A percentile compares a stretch with the other conserved stretches of the same genome.
Evolutionary conservation across 192 early-diverging fungal genomes (phyloP).

Genomic region (Radiomyces spectabilis): DNA sequence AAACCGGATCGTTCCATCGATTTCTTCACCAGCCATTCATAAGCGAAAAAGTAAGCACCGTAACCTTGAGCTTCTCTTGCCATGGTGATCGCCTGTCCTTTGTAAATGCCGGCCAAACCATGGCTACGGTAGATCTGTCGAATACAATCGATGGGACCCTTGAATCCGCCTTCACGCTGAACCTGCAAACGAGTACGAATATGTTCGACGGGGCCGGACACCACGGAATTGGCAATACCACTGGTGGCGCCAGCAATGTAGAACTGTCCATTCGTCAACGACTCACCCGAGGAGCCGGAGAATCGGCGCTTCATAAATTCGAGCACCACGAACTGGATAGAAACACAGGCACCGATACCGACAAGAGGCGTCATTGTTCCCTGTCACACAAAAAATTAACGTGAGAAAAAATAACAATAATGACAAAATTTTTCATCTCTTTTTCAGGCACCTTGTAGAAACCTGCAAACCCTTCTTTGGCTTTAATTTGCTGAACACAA

Average conservation of each 20-base stretch:
- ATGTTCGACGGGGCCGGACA: constrained; percentile 94
- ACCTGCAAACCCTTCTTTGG: constrained; percentile 72
- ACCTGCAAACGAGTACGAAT: constrained; percentile 93
- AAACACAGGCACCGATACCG: constrained; percentile 92
- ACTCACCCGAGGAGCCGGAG: constrained; percentile 38
- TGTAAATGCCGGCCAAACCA: constrained; percentile 81
- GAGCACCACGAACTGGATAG: constrained; percentile 90
- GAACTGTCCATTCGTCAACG: constrained; percentile 72
- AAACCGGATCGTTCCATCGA: constrained; percentile 54
- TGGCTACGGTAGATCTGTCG: constrained; percentile 67
- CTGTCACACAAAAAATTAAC: constrained; percentile 17
- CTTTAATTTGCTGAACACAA: constrained; percentile 75
- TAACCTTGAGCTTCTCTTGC: constrained; percentile 88
- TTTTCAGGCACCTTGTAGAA: constrained; percentile 72
- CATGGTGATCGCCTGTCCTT: constrained; percentile 83
- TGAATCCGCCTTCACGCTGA: constrained; percentile 58
- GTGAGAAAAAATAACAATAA: constrained; percentile 5
- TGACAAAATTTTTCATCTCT: not conserved
- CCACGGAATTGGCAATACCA: constrained; percentile 83
- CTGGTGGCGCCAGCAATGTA: constrained; percentile 79
- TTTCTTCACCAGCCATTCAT: constrained; percentile 84
- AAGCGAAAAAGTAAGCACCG: constrained; percentile 89
- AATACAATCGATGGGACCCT: constrained; percentile 83
- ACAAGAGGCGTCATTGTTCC: constrained; percentile 91
- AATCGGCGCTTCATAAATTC: constrained; percentile 84